A percentile compares a stretch with the other conserved stretches of the same genome.
Evolutionary conservation across 2,329 filamentous ascomycete species (phyloP).

Genomic region (Diatrype stigma): DNA sequence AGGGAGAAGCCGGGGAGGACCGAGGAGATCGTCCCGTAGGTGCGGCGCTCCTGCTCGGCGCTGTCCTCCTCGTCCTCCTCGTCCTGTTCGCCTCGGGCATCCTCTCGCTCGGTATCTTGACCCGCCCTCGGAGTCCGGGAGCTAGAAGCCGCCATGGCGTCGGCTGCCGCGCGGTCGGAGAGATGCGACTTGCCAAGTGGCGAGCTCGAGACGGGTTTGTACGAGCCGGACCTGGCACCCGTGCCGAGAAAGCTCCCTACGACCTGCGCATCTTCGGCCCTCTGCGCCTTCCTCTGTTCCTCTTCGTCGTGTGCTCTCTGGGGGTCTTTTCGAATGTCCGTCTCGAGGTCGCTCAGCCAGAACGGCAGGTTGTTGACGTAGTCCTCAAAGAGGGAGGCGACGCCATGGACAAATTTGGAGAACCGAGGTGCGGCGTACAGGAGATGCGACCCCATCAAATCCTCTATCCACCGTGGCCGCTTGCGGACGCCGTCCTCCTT

Average conservation of each 20-base stretch:
- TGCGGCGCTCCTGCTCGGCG: conserved; percentile 29
- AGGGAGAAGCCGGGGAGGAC: conserved; percentile 81
- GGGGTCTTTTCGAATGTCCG: conserved; percentile 90
- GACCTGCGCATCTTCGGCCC: conserved; percentile 80
- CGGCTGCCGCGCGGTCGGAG: conserved; percentile 49
- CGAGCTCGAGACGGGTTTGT: conserved; percentile 60
- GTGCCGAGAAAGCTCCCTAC: conserved; percentile 81
- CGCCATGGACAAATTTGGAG: conserved; percentile 94
- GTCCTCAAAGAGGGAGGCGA: conserved; percentile 89
- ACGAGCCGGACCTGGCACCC: conserved; percentile 41
- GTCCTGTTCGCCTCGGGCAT: conserved; percentile 9
- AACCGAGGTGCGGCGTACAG: conserved; percentile 87
- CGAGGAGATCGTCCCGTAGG: conserved; percentile 59
- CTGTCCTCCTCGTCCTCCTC: conserved; percentile 21
- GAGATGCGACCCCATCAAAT: conserved; percentile 87
- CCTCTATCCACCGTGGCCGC: conserved; percentile 80
- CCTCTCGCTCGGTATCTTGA: conserved; percentile 17
- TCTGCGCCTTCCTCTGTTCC: conserved; percentile 75
- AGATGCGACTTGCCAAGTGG: conserved; percentile 65
- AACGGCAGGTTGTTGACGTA: conserved; percentile 95
- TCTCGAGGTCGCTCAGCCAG: conserved; percentile 89
- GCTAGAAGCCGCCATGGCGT: conserved; percentile 31
- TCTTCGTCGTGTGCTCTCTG: conserved; percentile 88
- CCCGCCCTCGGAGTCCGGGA: conserved; percentile 10
- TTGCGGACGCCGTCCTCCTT: conserved; percentile 62